Evolutionary conservation across 2,329 filamentous ascomycete species (phyloP).

Genomic region (Neonectria faginata): DNA sequence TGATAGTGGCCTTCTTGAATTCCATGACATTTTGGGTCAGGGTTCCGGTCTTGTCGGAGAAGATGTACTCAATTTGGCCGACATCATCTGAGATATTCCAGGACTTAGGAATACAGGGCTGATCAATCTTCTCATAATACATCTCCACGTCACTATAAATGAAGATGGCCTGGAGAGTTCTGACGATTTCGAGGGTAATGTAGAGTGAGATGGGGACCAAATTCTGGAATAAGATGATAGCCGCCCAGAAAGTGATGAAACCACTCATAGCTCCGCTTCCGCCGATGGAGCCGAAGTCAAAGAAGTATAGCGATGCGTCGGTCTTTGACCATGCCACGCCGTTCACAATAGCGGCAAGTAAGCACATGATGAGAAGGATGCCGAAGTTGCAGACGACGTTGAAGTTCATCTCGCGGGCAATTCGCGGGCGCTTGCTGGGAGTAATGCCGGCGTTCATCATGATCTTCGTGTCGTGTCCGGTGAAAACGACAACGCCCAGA

Average conservation of each 20-base stretch:
- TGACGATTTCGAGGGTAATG: conserved; percentile 95
- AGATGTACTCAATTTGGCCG: conserved; percentile 98
- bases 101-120: conserved; percentile 95
- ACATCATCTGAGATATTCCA: conserved; percentile 99
- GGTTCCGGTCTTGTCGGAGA: conserved; percentile 97
- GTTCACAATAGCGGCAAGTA: conserved; percentile 86
- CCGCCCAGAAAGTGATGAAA: conserved; percentile 97
- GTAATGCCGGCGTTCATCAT: conserved; percentile 99
- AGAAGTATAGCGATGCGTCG: conserved; percentile 80
- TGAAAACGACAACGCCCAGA: conserved; percentile 92
- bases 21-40: conserved; percentile 99
- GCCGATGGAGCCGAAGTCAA: conserved; percentile 88
- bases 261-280: conserved; percentile 81
- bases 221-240: conserved; percentile 95
- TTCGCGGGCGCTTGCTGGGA: conserved; percentile 90
- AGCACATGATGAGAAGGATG: conserved; percentile 89
- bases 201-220: conserved; percentile 98
- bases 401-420: conserved; percentile 94
- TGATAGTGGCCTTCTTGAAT: conserved; percentile 98
- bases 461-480: conserved; percentile 96
- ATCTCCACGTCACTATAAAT: conserved; percentile 96
- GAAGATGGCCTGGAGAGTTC: conserved; percentile 92
- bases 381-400: conserved; percentile 97
- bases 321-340: conserved; percentile 83
- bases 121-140: conserved; percentile 96